Evolutionary conservation across 139 green algal genomes (phyloP).

Genomic region (Micromonas pusilla): DNA sequence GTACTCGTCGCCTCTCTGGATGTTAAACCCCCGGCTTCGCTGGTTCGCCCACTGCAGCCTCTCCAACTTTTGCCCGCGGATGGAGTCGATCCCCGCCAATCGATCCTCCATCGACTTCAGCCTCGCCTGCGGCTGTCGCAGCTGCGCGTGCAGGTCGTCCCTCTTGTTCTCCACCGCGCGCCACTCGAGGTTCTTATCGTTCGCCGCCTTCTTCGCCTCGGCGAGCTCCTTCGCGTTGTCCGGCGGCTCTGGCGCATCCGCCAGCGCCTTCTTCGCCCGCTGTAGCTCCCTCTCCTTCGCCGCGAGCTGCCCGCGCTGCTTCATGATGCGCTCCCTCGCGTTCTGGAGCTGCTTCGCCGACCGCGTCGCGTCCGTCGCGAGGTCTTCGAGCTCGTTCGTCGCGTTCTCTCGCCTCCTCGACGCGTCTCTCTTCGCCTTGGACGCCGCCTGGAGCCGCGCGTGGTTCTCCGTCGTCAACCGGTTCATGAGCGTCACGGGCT

Average conservation of each 20-base stretch:
- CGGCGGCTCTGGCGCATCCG: background rate
- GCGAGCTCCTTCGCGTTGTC: conserved; percentile 25
- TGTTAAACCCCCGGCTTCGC: too few species aligned
- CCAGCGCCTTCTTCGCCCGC: conserved; percentile 42
- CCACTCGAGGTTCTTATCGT: background rate
- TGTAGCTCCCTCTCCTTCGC: conserved; percentile 45
- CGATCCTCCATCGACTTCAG: conserved; percentile 30
- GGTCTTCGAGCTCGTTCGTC: too few species aligned
- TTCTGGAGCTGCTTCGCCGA: too few species aligned
- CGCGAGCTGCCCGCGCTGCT: too few species aligned
- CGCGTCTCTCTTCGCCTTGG: too few species aligned
- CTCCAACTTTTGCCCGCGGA: background rate
- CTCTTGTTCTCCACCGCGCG: background rate
- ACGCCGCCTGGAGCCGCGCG: too few species aligned
- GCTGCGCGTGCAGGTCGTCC: conserved; percentile 10
- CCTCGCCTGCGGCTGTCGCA: conserved; percentile 35
- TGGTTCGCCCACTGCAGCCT: background rate
- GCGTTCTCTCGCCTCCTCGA: too few species aligned
- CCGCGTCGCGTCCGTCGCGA: too few species aligned
- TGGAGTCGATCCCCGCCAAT: background rate
- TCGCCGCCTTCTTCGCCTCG: conserved; percentile 29
- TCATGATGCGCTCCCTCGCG: too few species aligned
- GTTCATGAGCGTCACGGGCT: too few species aligned
- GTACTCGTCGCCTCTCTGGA: background rate
- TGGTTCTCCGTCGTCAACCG: too few species aligned